Percentiles rank a stretch among this genome's conserved stretches.
Conservation (phyloP, 306 rosid genomes). For the Dryas alaskensis region DNA sequence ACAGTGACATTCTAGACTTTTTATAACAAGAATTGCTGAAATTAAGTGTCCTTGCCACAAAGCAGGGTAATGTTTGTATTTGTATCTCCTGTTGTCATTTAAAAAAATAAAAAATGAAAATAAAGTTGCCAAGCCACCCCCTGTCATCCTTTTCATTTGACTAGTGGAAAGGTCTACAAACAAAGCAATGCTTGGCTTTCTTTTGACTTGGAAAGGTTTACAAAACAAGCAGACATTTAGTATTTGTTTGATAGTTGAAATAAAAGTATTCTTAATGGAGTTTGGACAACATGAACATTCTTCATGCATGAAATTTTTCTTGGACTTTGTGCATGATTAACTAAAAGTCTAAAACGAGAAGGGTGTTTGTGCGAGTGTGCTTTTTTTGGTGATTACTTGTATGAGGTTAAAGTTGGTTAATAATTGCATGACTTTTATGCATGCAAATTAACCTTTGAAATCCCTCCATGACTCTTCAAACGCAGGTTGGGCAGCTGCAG, state of each 20-base stretch:
- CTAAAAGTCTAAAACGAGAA: not conserved
- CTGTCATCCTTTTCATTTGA: too few relatives aligned
- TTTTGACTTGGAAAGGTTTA: not conserved
- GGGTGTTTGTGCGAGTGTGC: not conserved
- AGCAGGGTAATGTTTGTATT: not conserved
- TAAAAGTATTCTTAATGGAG: not conserved
- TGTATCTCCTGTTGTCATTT: not conserved
- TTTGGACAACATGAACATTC: slow-evolving; percentile 3
- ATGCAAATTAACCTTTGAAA: not conserved
- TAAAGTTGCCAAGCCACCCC: not conserved
- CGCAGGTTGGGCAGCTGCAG: slow-evolving; percentile 69
- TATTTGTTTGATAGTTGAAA: not conserved
- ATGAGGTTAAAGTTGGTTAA: not conserved
- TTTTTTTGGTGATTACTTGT: not conserved
- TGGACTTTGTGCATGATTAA: not conserved
- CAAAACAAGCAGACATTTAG: not conserved
- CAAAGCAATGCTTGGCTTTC: not conserved
- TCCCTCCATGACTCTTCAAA: slow-evolving; percentile 4
- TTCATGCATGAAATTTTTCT: not conserved
- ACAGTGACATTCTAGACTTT: not conserved
- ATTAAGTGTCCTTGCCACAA: not conserved
- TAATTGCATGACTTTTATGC: slow-evolving; percentile 3
- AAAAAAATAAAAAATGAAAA: not conserved
- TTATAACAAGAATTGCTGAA: not conserved
- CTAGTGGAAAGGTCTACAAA: not conserved